phyloP scores from a whole-genome alignment of 306 rosid genomes.

The Vicia sativa region DNA sequence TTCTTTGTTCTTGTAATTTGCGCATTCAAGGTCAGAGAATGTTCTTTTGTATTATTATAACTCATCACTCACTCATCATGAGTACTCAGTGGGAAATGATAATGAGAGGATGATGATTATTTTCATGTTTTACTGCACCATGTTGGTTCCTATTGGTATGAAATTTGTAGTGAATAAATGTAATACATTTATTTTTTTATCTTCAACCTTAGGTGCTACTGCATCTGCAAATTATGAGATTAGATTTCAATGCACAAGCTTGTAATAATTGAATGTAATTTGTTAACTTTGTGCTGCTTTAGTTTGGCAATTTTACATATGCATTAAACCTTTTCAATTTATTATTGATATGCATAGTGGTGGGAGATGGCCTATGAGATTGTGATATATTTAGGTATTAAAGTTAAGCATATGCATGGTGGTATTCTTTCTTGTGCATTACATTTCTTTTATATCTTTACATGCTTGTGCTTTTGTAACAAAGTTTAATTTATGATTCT shows the following conservation, averaged over 20 bases:
- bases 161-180: too few relatives aligned
- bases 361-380: constrained; percentile 39
- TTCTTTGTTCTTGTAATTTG: constrained; percentile 43
- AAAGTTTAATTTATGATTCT: constrained; percentile 59
- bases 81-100: constrained; percentile 24
- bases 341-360: constrained; percentile 26
- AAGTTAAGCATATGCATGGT: constrained; percentile 33
- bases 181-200: not conserved
- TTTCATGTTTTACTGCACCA: constrained; percentile 31
- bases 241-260: not conserved
- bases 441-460: constrained; percentile 58
- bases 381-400: constrained; percentile 34
- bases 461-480: constrained; percentile 54
- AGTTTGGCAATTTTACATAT: constrained; percentile 24
- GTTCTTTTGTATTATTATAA: constrained; percentile 48
- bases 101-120: constrained; percentile 41
- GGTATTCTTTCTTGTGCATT: constrained; percentile 50
- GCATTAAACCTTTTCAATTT: not conserved
- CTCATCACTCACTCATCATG: constrained; percentile 55
- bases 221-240: constrained; percentile 2
- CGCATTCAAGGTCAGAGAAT: constrained; percentile 49
- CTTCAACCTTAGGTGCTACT: not conserved
- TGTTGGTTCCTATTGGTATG: constrained; percentile 16
- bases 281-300: constrained; percentile 13
- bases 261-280: constrained; percentile 12